Conservation (phyloP, 306 rosid genomes). For the Cyamopsis tetragonoloba region DNA sequence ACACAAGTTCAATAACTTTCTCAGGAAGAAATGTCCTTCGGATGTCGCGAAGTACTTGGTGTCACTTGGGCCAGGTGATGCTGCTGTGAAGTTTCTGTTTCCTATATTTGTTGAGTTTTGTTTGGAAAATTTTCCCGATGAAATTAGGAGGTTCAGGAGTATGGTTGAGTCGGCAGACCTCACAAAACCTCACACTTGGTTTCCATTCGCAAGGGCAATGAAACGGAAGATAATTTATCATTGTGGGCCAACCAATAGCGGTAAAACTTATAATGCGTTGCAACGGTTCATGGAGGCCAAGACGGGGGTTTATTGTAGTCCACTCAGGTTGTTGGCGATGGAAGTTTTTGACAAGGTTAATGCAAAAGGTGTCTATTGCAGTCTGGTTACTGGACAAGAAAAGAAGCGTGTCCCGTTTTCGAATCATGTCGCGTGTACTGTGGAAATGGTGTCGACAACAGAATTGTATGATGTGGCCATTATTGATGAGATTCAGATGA, state of each 20-base stretch:
- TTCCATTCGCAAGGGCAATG: slow-evolving; percentile 94
- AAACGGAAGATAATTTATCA: slow-evolving; percentile 86
- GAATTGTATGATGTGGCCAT: slow-evolving; percentile 84
- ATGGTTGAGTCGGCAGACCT: slow-evolving; percentile 76
- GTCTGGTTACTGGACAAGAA: slow-evolving; percentile 77
- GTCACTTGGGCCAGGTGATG: slow-evolving; percentile 63
- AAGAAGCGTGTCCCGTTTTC: slow-evolving; percentile 81
- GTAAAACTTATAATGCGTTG: slow-evolving; percentile 89
- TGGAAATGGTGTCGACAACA: slow-evolving; percentile 83
- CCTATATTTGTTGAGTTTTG: slow-evolving; percentile 86
- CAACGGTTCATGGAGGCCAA: slow-evolving; percentile 84
- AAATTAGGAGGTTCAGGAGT: slow-evolving; percentile 61
- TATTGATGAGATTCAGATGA: slow-evolving; percentile 90
- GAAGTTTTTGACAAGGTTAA: slow-evolving; percentile 97
- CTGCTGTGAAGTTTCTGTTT: slow-evolving; percentile 72
- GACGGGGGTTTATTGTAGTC: slow-evolving; percentile 82
- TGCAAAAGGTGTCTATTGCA: slow-evolving; percentile 76
- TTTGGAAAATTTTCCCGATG: slow-evolving; percentile 64
- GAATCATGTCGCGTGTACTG: slow-evolving; percentile 75
- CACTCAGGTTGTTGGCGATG: slow-evolving; percentile 87
- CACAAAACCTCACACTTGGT: slow-evolving; percentile 88
- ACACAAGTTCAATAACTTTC: slow-evolving; percentile 49
- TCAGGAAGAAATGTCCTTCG: slow-evolving; percentile 46
- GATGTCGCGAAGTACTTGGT: slow-evolving; percentile 52
- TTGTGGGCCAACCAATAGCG: slow-evolving; percentile 97